phyloP scores from a whole-genome alignment of 169 alveolate genomes.

The Amoebophrya sp. region DNA sequence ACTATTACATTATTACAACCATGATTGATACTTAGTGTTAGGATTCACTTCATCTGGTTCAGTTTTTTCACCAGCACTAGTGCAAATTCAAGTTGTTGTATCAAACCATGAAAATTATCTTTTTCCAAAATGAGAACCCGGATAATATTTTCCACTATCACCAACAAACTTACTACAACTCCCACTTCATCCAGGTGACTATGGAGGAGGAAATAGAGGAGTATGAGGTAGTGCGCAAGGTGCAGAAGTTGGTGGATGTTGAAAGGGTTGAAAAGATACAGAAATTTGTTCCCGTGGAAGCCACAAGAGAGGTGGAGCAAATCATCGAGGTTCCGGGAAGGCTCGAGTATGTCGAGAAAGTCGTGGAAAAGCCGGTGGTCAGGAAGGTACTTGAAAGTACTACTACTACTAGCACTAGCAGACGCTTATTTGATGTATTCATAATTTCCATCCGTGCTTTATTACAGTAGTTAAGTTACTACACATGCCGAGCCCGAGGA shows the following conservation, averaged over 20 bases:
- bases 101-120: neutral
- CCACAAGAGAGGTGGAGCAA: neutral
- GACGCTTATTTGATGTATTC: too few relatives aligned
- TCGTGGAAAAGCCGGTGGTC: neutral
- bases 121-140: too few relatives aligned
- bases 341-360: neutral
- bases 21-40: too few relatives aligned
- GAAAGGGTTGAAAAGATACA: neutral
- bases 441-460: too few relatives aligned
- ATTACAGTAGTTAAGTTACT: too few relatives aligned
- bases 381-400: neutral
- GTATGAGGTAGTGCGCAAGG: neutral
- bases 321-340: neutral
- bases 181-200: neutral
- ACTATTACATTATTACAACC: too few relatives aligned
- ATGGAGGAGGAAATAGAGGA: neutral
- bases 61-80: neutral
- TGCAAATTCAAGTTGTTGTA: neutral
- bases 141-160: too few relatives aligned
- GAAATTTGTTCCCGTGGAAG: neutral
- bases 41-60: too few relatives aligned
- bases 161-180: neutral
- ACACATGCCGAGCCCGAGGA: too few relatives aligned
- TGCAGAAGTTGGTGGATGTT: neutral
- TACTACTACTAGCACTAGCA: too few relatives aligned